phyloP scores from a whole-genome alignment of 768 basidiomycete genomes.

The Hypsizygus marmoreus region DNA sequence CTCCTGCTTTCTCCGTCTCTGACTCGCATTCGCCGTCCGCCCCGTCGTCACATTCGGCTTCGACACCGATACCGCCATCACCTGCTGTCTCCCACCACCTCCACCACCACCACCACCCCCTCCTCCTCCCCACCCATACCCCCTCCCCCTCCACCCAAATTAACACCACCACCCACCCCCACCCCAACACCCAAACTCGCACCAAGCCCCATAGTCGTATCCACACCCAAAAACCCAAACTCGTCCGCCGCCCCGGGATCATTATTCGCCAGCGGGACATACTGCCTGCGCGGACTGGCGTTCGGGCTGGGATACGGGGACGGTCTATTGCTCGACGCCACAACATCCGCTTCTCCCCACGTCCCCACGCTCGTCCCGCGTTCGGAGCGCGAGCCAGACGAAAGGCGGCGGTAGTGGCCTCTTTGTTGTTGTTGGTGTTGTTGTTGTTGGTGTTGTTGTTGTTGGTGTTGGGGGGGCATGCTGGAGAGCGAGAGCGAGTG shows the following conservation, averaged over 20 bases:
- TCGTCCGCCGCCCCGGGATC: constrained; percentile 43
- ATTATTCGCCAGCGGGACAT: constrained; percentile 32
- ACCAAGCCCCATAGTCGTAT: constrained; percentile 16
- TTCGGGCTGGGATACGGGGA: constrained; percentile 72
- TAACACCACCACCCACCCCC: constrained; percentile 2
- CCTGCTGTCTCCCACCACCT: constrained; percentile 1
- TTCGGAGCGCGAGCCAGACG: constrained; percentile 42
- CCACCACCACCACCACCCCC: constrained; percentile 11
- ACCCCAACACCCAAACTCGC: not conserved
- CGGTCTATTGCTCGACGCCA: constrained; percentile 41
- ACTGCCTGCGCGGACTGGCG: constrained; percentile 58
- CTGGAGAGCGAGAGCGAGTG: constrained; percentile 10
- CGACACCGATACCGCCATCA: constrained; percentile 29
- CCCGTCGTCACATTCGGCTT: constrained; percentile 91
- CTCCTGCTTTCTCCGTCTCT: constrained; percentile 83
- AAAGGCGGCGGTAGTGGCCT: constrained; percentile 43
- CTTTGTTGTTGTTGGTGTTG: constrained; percentile 12
- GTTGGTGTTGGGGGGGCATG: not conserved
- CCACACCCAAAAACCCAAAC: constrained; percentile 23
- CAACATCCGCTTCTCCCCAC: constrained; percentile 23
- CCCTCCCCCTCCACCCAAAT: constrained; percentile 1
- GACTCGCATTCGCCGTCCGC: constrained; percentile 85
- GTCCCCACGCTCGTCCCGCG: constrained; percentile 34
- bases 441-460: no score
- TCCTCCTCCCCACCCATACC: not conserved